These are phyloP conservation scores for Scheffersomyces ergatensis DNA, from an alignment of 805 yeast species.

Conservation along the genomic window DNA sequence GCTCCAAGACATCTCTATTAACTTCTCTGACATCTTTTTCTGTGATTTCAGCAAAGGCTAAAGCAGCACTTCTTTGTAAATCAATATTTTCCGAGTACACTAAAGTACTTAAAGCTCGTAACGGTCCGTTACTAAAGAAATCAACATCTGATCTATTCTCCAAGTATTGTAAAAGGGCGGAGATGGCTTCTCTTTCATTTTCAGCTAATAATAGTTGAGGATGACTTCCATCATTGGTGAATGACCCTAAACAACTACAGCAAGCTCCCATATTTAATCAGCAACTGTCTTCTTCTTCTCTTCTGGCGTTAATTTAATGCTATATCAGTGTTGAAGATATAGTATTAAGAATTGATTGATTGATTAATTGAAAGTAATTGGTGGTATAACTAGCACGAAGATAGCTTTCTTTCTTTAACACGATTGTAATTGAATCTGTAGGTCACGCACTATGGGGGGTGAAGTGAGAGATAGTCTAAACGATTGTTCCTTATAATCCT, in stretches of 20 bases:
- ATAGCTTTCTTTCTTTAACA: too few species aligned
- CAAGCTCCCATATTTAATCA: slow-evolving; percentile 42
- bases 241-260: slow-evolving; percentile 38
- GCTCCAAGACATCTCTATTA: slow-evolving; percentile 87
- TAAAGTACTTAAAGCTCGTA: slow-evolving; percentile 84
- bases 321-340: too few species aligned
- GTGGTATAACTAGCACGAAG: too few species aligned
- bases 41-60: slow-evolving; percentile 97
- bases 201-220: slow-evolving; percentile 84
- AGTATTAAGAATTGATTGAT: too few species aligned
- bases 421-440: too few species aligned
- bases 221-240: slow-evolving; percentile 56
- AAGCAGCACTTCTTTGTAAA: slow-evolving; percentile 93
- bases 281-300: too few species aligned
- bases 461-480: too few species aligned
- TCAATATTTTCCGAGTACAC: slow-evolving; percentile 95
- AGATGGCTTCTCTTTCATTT: slow-evolving; percentile 94
- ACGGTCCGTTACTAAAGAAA: slow-evolving; percentile 82
- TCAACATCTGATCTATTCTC: slow-evolving; percentile 88
- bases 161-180: slow-evolving; percentile 80
- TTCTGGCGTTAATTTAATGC: too few species aligned
- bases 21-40: slow-evolving; percentile 94
- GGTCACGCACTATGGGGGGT: too few species aligned
- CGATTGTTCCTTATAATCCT: too few species aligned
- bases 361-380: too few species aligned